Evolutionary conservation across 306 rosid species (phyloP), one percentile per base, ranked within the genome.

Genomic region (Argentina anserina): DNA sequence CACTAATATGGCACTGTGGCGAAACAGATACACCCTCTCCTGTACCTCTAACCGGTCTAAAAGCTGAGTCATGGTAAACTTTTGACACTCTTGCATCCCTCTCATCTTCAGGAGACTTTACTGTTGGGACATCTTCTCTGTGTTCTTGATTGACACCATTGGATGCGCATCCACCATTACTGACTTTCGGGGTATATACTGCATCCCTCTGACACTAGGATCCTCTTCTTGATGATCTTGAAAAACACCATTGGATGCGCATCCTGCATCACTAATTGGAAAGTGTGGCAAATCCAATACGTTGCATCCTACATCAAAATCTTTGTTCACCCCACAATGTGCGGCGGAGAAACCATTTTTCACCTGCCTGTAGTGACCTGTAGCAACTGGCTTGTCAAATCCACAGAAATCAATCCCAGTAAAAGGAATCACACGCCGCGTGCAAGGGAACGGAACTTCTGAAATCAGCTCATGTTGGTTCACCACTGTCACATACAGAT

Each of bases 31-130:
- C 62, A 67, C 62, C 73, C 29, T 64, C 78, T 80, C 67, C 84
- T 39, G 75, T 49, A 17, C 66, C 75, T 53, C 83, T 89, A 65
- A 89, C 85, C 65, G 83, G 60, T 68, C 97, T 90, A 74, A 78
- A 31, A 75, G 88, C 77, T 60, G 85, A 89, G 53, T 89, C 91
- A 49, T 58, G 81, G 83, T 70, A 77, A 67, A 67, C 55, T 15
- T 78, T 88, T 3, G 78, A 71, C 72, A 69, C 60, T 56, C 78
- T 63, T 14, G 43, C 76, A 29, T 68, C 75, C 69, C 79, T 55
- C 60, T 67, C 56, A 65, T 74, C 80, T 56, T 47, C 79, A 23
- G 82, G 81, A 29, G 85, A 81, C 28, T 63, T 49, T 43, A 78
- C 72, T 64, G 66, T 78, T 40, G 56, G 62, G 25, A 75, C 82